phyloP scores from a whole-genome alignment of 805 yeast genomes.

The Lipomyces yamanashiensis region DNA sequence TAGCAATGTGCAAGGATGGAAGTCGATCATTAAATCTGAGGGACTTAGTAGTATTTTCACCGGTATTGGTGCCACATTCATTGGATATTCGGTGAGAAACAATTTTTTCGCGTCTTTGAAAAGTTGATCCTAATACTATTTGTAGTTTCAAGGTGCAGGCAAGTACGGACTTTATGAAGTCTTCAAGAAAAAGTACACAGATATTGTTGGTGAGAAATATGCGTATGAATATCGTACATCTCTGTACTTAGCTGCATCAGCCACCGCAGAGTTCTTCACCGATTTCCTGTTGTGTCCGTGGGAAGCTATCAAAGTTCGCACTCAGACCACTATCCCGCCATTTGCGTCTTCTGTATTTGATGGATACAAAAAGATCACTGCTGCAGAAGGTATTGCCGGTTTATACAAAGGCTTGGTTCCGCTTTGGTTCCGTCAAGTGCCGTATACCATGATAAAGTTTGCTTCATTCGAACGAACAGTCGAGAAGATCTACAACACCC shows the following conservation, averaged over 20 bases:
- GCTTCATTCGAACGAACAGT: conserved; percentile 92
- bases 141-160: conserved; percentile 83
- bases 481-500: conserved; percentile 68
- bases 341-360: conserved; percentile 64
- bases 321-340: conserved; percentile 89
- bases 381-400: conserved; percentile 70
- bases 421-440: conserved; percentile 93
- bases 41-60: conserved; percentile 5
- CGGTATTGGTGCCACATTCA: conserved; percentile 83
- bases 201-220: conserved; percentile 62
- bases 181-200: conserved; percentile 79
- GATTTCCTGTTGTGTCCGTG: conserved; percentile 89
- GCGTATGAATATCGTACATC: conserved; percentile 71
- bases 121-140: background rate
- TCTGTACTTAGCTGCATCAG: conserved; percentile 80
- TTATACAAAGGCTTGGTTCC: conserved; percentile 89
- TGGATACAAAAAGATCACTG: conserved; percentile 67
- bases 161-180: conserved; percentile 93
- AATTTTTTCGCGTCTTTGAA: background rate
- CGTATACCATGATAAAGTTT: conserved; percentile 96
- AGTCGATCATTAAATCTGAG: conserved; percentile 4
- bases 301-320: conserved; percentile 89
- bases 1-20: conserved; percentile 14
- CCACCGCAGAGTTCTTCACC: conserved; percentile 91
- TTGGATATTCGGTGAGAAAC: conserved; percentile 69